Evolutionary conservation across 2,329 filamentous ascomycete species (phyloP).

Genomic region (Calonectria montana): DNA sequence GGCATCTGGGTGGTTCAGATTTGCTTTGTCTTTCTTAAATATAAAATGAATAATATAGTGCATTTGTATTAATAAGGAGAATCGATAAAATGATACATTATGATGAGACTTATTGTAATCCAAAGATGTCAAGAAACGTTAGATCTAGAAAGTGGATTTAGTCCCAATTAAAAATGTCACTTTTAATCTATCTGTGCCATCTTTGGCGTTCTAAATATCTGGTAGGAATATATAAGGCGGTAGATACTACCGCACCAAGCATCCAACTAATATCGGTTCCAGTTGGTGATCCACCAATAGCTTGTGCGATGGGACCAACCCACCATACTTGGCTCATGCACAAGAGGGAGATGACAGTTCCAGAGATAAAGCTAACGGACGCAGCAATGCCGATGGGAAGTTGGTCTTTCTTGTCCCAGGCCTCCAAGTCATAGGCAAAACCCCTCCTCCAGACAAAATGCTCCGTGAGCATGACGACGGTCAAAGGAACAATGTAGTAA

Average conservation of each 20-base stretch:
- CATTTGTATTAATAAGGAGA: too few species aligned
- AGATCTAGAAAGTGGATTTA: too few species aligned
- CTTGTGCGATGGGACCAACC: neutral
- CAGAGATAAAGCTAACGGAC: neutral
- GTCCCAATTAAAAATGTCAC: too few species aligned
- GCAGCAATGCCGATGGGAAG: neutral
- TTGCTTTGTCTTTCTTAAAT: too few species aligned
- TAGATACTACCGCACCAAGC: neutral
- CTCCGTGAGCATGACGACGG: neutral
- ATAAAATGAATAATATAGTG: too few species aligned
- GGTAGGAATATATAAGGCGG: neutral
- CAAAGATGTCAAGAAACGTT: too few species aligned
- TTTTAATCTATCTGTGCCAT: neutral
- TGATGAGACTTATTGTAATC: too few species aligned
- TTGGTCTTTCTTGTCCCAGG: neutral
- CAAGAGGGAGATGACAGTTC: neutral
- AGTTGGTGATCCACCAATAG: neutral
- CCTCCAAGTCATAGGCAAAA: neutral
- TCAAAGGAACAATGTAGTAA: slow-evolving; percentile 1
- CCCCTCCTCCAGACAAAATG: neutral
- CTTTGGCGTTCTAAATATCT: neutral
- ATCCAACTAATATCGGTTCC: slow-evolving; percentile 3
- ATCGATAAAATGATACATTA: too few species aligned
- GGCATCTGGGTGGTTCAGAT: too few species aligned
- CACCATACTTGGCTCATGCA: slow-evolving; percentile 4